phyloP scores from a whole-genome alignment of 257 asterid species.

The Solanum verrucosum region DNA sequence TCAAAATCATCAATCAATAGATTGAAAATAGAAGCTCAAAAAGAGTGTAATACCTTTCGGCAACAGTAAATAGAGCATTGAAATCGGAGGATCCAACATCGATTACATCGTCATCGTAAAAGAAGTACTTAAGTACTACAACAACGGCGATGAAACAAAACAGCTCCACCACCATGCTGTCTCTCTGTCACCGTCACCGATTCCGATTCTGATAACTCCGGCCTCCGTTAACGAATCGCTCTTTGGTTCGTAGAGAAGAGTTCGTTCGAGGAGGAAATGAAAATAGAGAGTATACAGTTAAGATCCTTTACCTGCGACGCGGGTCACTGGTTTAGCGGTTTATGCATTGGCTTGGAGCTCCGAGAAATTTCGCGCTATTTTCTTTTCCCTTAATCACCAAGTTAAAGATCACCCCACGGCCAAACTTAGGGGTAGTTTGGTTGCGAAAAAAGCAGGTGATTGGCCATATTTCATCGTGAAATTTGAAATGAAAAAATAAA shows the following conservation, averaged over 20 bases:
- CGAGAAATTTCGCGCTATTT: not conserved
- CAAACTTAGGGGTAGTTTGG: not conserved
- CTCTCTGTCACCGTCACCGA: not conserved
- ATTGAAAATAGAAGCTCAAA: not conserved
- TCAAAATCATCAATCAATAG: not conserved
- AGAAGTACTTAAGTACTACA: constrained; percentile 35
- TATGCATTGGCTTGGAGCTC: not conserved
- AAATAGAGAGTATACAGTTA: not conserved
- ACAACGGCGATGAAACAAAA: constrained; percentile 40
- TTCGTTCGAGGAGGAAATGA: not conserved
- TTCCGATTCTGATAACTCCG: not conserved
- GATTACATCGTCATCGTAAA: constrained; percentile 52
- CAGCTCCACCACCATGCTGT: constrained; percentile 57
- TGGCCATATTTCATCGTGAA: no score
- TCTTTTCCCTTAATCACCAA: not conserved
- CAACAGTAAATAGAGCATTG: constrained; percentile 64
- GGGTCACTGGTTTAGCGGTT: not conserved
- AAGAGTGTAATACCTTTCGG: constrained; percentile 27
- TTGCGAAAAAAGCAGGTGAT: no score
- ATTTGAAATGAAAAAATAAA: not conserved
- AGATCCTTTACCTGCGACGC: not conserved
- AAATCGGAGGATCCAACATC: constrained; percentile 40
- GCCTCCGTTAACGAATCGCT: not conserved
- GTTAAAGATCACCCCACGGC: not conserved
- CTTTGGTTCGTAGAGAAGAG: not conserved